Evolutionary conservation across 805 yeast species (phyloP), one percentile per base, ranked within the genome.

Genomic region (Starmerella powellii): DNA sequence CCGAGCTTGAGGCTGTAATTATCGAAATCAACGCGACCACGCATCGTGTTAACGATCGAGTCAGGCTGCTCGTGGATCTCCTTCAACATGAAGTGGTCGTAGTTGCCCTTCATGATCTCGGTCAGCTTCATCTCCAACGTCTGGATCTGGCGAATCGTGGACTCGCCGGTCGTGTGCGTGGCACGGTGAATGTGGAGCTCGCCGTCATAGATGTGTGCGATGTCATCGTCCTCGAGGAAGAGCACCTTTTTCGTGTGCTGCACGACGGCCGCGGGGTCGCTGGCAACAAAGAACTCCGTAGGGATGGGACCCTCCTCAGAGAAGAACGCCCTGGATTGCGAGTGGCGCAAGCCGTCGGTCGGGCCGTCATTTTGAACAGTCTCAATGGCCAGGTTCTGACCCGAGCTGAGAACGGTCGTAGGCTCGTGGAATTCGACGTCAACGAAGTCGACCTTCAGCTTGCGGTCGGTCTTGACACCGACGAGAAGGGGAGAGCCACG

Each of bases 11-110:
- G 80, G 33, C 66, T 68, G 55, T 72, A 71, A 61, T 78, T 78
- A 34, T 78, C 86, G 59, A 91, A 91, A 64, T 91, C 97, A 48
- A 91, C 72, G 71, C 99, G 84, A 59, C 99, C 99, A 71, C 98
- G 81, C 98, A 91, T 91, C 39, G 99, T 91, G 70, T 91, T 91
- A 63, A 87, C 81, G 39, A 96, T 81, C 3, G 97, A 87, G 60
- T 91, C 98, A 30, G 98, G 98, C 68, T 91, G 99, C 66, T 91
- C 98, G 59, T 81, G 85, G 55, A 91, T 91, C 68, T 91, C 99
- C 72, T 91, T 91, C 67, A 86, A 93, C 99, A 91, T 91, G 65
- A 88, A 91, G 67, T 91, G 98, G 55, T 75, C 78, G 68, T 81
- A 88, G 49, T 83, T 81, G 57, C 98, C 98, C 70, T 86, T 88